Conservation (phyloP, 192 early-diverging fungal species). For the Rhizoclosmatium globosum region DNA sequence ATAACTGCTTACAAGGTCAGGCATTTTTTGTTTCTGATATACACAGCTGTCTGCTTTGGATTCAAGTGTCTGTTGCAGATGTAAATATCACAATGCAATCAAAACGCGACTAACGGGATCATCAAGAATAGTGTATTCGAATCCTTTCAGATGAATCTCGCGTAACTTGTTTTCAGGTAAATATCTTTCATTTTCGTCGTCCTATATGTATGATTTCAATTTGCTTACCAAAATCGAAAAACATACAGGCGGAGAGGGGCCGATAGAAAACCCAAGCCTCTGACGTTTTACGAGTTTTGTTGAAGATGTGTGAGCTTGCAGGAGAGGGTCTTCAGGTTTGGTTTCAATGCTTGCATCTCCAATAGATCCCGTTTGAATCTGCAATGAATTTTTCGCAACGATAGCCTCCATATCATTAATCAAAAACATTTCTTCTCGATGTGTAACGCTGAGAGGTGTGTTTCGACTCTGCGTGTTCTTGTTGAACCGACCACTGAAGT, state of each 20-base stretch:
- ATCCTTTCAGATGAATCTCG: slow-evolving; percentile 41
- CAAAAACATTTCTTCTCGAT: slow-evolving; percentile 17
- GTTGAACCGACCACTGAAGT: slow-evolving; percentile 1
- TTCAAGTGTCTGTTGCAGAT: background rate
- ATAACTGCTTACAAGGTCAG: slow-evolving; percentile 11
- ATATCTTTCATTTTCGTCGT: slow-evolving; percentile 7
- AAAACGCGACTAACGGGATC: slow-evolving; percentile 32
- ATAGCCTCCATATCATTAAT: slow-evolving; percentile 26
- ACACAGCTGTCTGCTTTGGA: background rate
- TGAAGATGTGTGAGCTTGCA: slow-evolving; percentile 42
- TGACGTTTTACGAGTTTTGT: background rate
- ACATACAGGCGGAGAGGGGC: background rate
- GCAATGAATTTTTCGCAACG: slow-evolving; percentile 15
- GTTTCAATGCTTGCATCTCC: slow-evolving; percentile 16
- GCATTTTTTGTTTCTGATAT: slow-evolving; percentile 13
- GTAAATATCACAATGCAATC: background rate
- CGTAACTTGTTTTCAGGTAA: slow-evolving; percentile 40
- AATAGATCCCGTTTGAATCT: slow-evolving; percentile 18
- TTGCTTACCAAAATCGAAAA: background rate
- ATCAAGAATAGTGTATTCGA: slow-evolving; percentile 43
- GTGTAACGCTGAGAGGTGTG: background rate
- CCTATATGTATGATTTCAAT: background rate
- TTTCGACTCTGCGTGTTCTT: background rate
- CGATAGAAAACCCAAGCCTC: slow-evolving; percentile 1
- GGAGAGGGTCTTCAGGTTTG: slow-evolving; percentile 45